Evolutionary conservation across 306 rosid genomes (phyloP).

Genomic region (Ormosia emarginata): DNA sequence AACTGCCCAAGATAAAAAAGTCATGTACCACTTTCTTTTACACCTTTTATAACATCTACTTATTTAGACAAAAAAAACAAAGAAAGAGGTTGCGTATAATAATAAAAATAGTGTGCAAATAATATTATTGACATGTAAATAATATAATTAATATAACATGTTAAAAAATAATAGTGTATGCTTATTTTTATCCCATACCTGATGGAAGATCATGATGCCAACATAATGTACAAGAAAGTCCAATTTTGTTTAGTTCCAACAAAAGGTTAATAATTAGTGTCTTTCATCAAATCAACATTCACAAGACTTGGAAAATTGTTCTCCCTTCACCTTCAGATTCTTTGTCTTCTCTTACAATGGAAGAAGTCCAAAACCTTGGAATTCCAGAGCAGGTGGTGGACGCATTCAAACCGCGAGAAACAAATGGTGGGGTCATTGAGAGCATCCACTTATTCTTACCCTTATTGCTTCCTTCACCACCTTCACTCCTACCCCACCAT

Average conservation of each 20-base stretch:
- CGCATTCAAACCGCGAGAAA: not conserved
- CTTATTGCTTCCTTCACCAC: not conserved
- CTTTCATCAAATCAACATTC: not conserved
- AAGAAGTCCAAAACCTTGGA: constrained; percentile 7
- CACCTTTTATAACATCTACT: too few relatives aligned
- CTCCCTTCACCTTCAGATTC: not conserved
- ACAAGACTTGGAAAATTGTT: not conserved
- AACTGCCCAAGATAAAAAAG: not conserved
- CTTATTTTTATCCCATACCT: not conserved
- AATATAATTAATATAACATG: not conserved
- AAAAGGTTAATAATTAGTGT: not conserved
- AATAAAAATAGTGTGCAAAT: too few relatives aligned
- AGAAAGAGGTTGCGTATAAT: too few relatives aligned
- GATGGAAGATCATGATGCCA: not conserved
- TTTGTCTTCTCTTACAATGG: not conserved
- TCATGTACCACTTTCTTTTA: not conserved
- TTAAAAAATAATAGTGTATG: not conserved
- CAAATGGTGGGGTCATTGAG: not conserved
- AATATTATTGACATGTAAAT: not conserved
- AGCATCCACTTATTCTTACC: not conserved
- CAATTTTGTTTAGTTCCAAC: not conserved
- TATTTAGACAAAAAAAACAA: too few relatives aligned
- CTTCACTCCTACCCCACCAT: not conserved
- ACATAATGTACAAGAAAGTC: not conserved
- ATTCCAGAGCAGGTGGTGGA: not conserved